A percentile compares a stretch with the other conserved stretches of the same genome.
Conservation (phyloP, 148 eudicot species). For the Chenopodium formosanum region DNA sequence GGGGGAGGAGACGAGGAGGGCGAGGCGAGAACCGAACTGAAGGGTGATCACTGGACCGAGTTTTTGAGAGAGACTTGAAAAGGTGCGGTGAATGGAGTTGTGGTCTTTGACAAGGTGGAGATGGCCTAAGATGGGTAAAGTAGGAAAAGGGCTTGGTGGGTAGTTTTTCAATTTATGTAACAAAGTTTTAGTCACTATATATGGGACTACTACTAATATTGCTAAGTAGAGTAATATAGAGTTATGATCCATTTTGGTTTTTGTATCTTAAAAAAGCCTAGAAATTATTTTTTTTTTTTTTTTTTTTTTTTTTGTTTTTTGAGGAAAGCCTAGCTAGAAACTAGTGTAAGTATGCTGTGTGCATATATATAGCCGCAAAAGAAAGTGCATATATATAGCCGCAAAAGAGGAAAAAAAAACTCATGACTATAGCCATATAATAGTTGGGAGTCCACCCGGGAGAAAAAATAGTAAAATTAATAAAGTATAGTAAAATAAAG, state of each 20-base stretch:
- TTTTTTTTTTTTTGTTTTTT: too few species aligned
- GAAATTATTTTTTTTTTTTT: too few species aligned
- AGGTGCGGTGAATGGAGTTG: slow-evolving; percentile 34
- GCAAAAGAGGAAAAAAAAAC: too few species aligned
- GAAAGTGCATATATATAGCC: too few species aligned
- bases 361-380: too few species aligned
- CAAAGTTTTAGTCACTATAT: slow-evolving; percentile 20
- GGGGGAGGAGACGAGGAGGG: slow-evolving; percentile 52
- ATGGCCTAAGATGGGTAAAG: slow-evolving; percentile 56
- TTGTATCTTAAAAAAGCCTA: too few species aligned
- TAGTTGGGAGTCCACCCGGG: too few species aligned
- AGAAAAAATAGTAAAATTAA: too few species aligned
- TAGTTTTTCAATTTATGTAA: slow-evolving; percentile 31
- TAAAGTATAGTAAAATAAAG: too few species aligned
- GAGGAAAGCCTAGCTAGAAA: too few species aligned
- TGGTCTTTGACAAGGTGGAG: slow-evolving; percentile 39
- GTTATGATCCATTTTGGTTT: not conserved
- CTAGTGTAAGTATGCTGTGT: too few species aligned
- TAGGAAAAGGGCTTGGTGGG: slow-evolving; percentile 47
- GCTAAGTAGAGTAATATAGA: not conserved
- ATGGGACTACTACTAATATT: slow-evolving; percentile 16
- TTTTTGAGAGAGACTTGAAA: slow-evolving; percentile 31
- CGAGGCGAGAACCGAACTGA: slow-evolving; percentile 42
- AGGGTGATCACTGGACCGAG: slow-evolving; percentile 44
- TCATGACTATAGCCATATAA: too few species aligned